Conservation (phyloP, 495 filamentous ascomycete species). For the Penicillium diatomitis region DNA sequence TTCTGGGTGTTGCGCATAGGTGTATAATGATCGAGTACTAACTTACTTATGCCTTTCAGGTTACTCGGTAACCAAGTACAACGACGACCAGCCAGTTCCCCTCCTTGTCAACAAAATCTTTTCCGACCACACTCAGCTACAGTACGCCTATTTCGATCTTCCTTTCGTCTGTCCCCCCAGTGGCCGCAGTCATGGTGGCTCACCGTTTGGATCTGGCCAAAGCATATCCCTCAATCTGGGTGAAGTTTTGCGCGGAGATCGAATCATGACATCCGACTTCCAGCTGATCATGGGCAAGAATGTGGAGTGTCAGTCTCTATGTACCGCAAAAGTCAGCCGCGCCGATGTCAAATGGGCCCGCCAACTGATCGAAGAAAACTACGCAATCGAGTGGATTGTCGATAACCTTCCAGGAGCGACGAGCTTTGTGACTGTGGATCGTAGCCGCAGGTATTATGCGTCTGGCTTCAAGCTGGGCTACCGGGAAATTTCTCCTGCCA, state of each 20-base stretch:
- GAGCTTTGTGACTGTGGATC: slow-evolving; percentile 85
- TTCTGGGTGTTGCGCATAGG: background rate
- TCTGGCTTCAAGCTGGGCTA: slow-evolving; percentile 92
- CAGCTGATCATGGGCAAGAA: slow-evolving; percentile 76
- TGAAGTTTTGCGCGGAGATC: slow-evolving; percentile 84
- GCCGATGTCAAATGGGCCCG: slow-evolving; percentile 61
- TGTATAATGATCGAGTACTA: slow-evolving; percentile 6
- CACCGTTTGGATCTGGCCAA: slow-evolving; percentile 68
- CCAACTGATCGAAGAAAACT: slow-evolving; percentile 70
- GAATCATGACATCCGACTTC: slow-evolving; percentile 85
- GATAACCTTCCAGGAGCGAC: slow-evolving; percentile 92
- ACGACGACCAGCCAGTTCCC: slow-evolving; percentile 69
- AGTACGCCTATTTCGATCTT: slow-evolving; percentile 90
- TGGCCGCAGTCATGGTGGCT: slow-evolving; percentile 56
- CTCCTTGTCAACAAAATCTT: slow-evolving; percentile 94
- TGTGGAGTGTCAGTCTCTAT: slow-evolving; percentile 66
- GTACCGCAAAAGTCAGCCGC: slow-evolving; percentile 55
- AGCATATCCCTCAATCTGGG: slow-evolving; percentile 85
- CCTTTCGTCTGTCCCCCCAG: slow-evolving; percentile 85
- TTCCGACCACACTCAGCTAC: slow-evolving; percentile 83
- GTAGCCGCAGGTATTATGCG: slow-evolving; percentile 82
- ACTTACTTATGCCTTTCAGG: slow-evolving; percentile 31
- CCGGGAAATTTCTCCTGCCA: slow-evolving; percentile 52
- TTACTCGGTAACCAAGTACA: slow-evolving; percentile 73
- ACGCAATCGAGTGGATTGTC: slow-evolving; percentile 92